Base-by-base conservation (phyloP, 2,329 filamentous ascomycete genomes). In the Aspergillus pseudoterreus region DNA sequence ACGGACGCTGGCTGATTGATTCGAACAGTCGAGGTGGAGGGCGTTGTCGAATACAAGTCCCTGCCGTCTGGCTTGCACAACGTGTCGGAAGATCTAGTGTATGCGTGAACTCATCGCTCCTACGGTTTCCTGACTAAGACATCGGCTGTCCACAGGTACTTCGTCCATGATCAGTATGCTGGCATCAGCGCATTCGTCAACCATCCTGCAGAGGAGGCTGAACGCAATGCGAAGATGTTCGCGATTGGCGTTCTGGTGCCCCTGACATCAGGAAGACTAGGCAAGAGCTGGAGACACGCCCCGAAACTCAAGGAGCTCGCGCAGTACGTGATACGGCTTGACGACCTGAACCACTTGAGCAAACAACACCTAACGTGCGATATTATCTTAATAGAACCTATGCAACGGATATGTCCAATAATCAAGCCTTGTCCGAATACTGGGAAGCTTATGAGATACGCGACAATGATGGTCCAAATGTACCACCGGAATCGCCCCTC, bases 101-200 rank as follows among this genome's bases (percentile, higher is more conserved):
- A 73, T 47, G 67, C 56, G 19, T 17, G 6, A n/a, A 42, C 38
- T 32, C 21, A 33, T 41, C 17, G 12, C 15, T 12, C 14, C 35
- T 14, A 15, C 4, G 43, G 8, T 19, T n/a, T 8, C 11, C 41
- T 35, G n/a, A 36, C 42, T 57, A 64, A 24, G 61, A 24, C 17
- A 27, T 47, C 24, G 42, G n/a, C 30, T 33, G 35, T 36, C 47
- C 15, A 8, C n/a, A 89, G 91, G 64, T 99, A 97, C 76, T 99
- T 97, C 70, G 85, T 95, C 41, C 91, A 97, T 66, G 86, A 82
- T 44, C 79, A 83, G 43, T 86, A 91, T 74, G 92, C 91, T 4
- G 94, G 94, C 24, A 79, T 97, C 61, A 96, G 91, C 74, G 91
- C 92, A 24, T 99, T 96, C 68, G 78, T 94, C 68, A 95, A 95